Percentiles rank a stretch among this genome's conserved stretches.
Conservation (phyloP, 257 asterid species). For the Osmanthus fragrans region DNA sequence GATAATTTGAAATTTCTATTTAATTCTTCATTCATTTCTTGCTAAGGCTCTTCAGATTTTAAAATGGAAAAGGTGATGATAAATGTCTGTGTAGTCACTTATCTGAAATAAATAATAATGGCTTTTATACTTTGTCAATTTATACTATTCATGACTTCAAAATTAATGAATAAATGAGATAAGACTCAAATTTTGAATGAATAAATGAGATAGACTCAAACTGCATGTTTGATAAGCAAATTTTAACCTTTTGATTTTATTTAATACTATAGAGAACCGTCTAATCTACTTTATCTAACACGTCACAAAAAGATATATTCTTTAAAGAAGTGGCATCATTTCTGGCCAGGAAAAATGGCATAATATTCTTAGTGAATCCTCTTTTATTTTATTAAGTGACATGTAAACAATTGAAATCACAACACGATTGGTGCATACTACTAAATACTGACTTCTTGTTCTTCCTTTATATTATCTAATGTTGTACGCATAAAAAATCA, state of each 20-base stretch:
- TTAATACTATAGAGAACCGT: no score
- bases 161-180: neutral
- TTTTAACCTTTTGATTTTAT: neutral
- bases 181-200: neutral
- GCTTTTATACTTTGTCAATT: neutral
- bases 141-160: neutral
- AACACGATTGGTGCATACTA: no score
- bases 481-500: neutral
- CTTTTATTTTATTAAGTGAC: neutral
- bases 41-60: neutral
- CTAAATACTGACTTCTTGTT: neutral
- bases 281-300: no score
- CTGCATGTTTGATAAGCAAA: neutral
- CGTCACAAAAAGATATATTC: neutral
- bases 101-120: neutral
- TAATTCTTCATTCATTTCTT: neutral
- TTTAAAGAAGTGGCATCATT: neutral
- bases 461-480: neutral
- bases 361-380: neutral
- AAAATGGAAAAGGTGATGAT: neutral
- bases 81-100: neutral
- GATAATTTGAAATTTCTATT: neutral
- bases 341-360: neutral
- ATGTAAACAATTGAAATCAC: neutral
- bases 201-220: neutral